Conservation (phyloP, 2,329 filamentous ascomycete genomes). For the Acephala macrosclerotiorum region DNA sequence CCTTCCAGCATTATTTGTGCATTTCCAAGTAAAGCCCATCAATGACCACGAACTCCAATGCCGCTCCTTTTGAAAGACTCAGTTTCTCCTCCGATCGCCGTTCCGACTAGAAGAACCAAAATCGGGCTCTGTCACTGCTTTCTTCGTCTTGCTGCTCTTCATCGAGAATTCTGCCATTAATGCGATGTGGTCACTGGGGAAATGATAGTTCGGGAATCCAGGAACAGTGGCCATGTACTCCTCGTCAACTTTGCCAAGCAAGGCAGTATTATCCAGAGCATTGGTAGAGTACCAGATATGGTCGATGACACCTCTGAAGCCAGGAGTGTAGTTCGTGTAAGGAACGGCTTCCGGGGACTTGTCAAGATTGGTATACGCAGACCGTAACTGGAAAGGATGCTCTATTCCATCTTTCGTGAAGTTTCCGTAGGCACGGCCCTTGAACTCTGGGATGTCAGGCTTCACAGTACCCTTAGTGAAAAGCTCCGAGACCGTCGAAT, state of each 20-base stretch:
- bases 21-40: constrained; percentile 31
- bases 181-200: constrained; percentile 76
- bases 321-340: constrained; percentile 96
- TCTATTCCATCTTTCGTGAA: constrained; percentile 92
- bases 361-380: constrained; percentile 83
- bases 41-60: constrained; percentile 22
- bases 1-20: constrained; percentile 22
- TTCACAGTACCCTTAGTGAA: constrained; percentile 81
- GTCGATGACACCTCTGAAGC: constrained; percentile 92
- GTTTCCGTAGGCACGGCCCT: constrained; percentile 85
- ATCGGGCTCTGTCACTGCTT: constrained; percentile 41
- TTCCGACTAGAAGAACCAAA: constrained; percentile 43
- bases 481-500: constrained; percentile 91
- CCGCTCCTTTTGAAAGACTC: constrained; percentile 11
- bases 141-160: constrained; percentile 64
- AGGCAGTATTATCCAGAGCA: constrained; percentile 68
- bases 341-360: constrained; percentile 84
- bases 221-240: constrained; percentile 75
- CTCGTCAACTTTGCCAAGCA: constrained; percentile 75
- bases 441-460: constrained; percentile 81
- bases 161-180: constrained; percentile 74
- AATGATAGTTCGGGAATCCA: constrained; percentile 78
- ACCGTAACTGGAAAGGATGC: constrained; percentile 93
- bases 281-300: constrained; percentile 98
- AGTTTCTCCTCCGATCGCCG: constrained; percentile 31